Base-by-base conservation (phyloP, 2,329 filamentous ascomycete genomes). In the Chalaropsis thielavioides region DNA sequence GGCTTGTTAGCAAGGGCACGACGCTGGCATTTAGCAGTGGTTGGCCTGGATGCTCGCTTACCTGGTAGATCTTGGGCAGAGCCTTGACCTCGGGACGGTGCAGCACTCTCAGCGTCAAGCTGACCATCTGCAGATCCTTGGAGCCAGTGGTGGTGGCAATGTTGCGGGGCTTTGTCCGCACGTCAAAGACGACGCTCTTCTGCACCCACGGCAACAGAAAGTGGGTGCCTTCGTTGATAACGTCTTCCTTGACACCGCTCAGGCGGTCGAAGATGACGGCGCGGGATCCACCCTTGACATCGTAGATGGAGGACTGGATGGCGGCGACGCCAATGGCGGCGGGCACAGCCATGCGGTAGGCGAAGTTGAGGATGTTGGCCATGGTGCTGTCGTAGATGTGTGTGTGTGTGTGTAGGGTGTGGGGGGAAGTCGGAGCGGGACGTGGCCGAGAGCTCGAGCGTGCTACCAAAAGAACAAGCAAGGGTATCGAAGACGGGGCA, bases 71-170 rank as follows among this genome's bases (percentile, higher is more conserved):
- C 80, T 92, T 95, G 67, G 94, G 95, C 73, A 99, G 80, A 72
- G 87, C 84, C 80, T 90, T 85, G 72, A 99, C 92, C 66, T 96
- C 92, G 5, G 95, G 94, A 71, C 95, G 83, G 79, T 97, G 92
- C 76, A 99, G 78, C 69, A 99, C 94, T 76, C 94, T 84, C 74
- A 99, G 82, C 64, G 94, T 99, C 81, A 99, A 83, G 82, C 91
- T 96, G 73, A 99, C 94, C 94, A 99, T 99, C 81, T 99, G 94
- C 81, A 99, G 78, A 79, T 99, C 94, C 84, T 99, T 99, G 83
- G 88, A 92, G 67, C 94, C 94, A 13, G 94, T 99, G 27, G 94
- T 99, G 35, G 94, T 99, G 70, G 89, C 90, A 75, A 99, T 97
- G 76, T 96, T 97, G 74, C 94, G 84, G 68, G 94, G 94, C 83